Evolutionary conservation across 192 early-diverging fungal species (phyloP).

Genomic region (Coemansia sp.): DNA sequence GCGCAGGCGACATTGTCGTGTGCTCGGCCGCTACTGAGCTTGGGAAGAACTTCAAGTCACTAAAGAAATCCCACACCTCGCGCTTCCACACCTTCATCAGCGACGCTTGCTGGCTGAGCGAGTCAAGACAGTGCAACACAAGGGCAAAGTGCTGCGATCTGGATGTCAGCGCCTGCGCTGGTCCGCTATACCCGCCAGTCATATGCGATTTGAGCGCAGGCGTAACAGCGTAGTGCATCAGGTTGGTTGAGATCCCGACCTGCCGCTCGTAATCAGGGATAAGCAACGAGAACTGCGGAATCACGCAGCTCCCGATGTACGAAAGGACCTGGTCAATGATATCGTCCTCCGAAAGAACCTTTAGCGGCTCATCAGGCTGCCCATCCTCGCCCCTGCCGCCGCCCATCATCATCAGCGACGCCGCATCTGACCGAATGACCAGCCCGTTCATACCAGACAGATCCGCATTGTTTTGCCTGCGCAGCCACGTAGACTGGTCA

Average conservation of each 20-base stretch:
- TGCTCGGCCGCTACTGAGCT: constrained; percentile 17
- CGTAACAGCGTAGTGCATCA: constrained; percentile 81
- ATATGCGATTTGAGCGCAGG: constrained; percentile 66
- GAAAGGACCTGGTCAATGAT: constrained; percentile 62
- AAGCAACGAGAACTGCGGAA: constrained; percentile 69
- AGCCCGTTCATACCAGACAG: constrained; percentile 4
- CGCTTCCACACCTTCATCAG: constrained; percentile 49
- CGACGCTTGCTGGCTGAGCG: constrained; percentile 40
- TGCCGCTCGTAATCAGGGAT: constrained; percentile 75
- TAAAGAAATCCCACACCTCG: constrained; percentile 53
- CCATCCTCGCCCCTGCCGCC: background rate
- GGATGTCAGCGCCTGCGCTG: constrained; percentile 28
- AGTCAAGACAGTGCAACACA: constrained; percentile 32
- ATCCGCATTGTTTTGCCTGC: constrained; percentile 15
- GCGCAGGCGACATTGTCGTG: constrained; percentile 32
- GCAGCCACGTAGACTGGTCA: constrained; percentile 59
- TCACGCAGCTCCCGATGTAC: constrained; percentile 43
- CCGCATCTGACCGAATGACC: constrained; percentile 10
- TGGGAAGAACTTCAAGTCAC: constrained; percentile 51
- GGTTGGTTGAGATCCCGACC: constrained; percentile 60
- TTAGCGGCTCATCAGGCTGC: background rate
- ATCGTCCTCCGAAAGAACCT: constrained; percentile 63
- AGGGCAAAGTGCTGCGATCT: constrained; percentile 40
- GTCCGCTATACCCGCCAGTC: constrained; percentile 48
- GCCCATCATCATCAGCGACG: background rate